Percentiles rank a stretch among this genome's conserved stretches.
Conservation (phyloP, 331 rosid species). For the Pyracantha coccinea region DNA sequence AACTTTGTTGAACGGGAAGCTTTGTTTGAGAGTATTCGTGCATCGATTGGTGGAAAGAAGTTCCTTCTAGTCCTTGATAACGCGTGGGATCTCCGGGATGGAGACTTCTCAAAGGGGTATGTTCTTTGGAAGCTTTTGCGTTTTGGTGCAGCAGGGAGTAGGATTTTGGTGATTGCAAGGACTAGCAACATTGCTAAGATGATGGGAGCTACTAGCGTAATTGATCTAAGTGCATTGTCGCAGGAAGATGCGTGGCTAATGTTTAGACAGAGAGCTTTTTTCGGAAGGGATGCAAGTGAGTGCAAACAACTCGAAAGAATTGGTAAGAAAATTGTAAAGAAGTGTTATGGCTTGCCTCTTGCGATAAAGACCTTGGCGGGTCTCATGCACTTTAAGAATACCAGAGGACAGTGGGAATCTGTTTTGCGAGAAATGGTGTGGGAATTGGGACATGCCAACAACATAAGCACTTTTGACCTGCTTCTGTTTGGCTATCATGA, state of each 20-base stretch:
- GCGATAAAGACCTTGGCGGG: not conserved
- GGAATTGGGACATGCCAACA: not conserved
- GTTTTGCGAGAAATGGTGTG: not conserved
- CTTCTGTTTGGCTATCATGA: not conserved
- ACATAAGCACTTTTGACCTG: not conserved
- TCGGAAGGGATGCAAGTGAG: not conserved
- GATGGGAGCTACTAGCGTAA: not conserved
- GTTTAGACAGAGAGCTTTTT: not conserved
- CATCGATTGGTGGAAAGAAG: not conserved
- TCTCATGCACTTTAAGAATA: not conserved
- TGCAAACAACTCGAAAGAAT: not conserved
- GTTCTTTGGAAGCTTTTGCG: too few species aligned
- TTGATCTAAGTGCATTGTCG: not conserved
- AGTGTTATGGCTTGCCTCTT: slow-evolving; percentile 2
- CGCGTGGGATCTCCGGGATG: not conserved
- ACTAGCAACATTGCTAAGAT: not conserved
- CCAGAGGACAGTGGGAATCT: not conserved
- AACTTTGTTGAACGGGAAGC: not conserved
- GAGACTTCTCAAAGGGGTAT: not conserved
- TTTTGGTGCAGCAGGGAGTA: not conserved
- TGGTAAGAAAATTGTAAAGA: not conserved
- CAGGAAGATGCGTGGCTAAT: not conserved
- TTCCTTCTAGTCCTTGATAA: not conserved
- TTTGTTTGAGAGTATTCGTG: not conserved
- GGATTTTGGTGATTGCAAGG: not conserved